Conservation (phyloP, 768 basidiomycete genomes). For the Gloeophyllum trabeum region DNA sequence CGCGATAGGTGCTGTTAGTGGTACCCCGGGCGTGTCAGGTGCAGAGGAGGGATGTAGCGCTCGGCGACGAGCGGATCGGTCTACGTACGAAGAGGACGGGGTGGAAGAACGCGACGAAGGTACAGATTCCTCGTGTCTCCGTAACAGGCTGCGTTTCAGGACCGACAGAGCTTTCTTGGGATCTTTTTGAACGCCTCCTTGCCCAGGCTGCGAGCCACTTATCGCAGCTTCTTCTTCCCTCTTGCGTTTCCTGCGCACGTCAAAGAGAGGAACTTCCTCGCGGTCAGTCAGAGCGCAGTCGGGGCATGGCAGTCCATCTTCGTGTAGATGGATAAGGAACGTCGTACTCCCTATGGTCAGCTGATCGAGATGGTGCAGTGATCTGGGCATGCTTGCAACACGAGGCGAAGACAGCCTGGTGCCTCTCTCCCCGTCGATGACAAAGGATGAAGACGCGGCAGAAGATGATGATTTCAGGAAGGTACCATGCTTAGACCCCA, state of each 20-base stretch:
- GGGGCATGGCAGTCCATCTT: conserved; percentile 45
- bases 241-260: conserved; percentile 17
- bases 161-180: conserved; percentile 55
- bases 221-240: conserved; percentile 5
- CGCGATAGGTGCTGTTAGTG: conserved; percentile 5
- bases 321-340: conserved; percentile 63
- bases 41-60: conserved; percentile 41
- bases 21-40: conserved; percentile 41
- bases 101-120: neutral
- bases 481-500: conserved; percentile 81
- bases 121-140: conserved; percentile 27
- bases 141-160: conserved; percentile 55
- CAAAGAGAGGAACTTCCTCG: conserved; percentile 53
- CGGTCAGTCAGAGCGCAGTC: conserved; percentile 41
- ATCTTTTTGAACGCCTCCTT: conserved; percentile 15
- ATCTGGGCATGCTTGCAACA: conserved; percentile 56
- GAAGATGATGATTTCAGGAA: conserved; percentile 29
- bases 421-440: conserved; percentile 14
- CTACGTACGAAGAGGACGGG: conserved; percentile 30
- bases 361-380: conserved; percentile 50
- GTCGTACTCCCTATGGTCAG: conserved; percentile 62
- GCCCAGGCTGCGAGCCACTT: neutral
- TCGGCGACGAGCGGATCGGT: conserved; percentile 64
- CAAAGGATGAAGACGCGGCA: conserved; percentile 11
- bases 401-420: conserved; percentile 52